Percentiles rank a stretch among this genome's conserved stretches.
Conservation (phyloP, 2,329 filamentous ascomycete genomes). For the Calycina herbarum region DNA sequence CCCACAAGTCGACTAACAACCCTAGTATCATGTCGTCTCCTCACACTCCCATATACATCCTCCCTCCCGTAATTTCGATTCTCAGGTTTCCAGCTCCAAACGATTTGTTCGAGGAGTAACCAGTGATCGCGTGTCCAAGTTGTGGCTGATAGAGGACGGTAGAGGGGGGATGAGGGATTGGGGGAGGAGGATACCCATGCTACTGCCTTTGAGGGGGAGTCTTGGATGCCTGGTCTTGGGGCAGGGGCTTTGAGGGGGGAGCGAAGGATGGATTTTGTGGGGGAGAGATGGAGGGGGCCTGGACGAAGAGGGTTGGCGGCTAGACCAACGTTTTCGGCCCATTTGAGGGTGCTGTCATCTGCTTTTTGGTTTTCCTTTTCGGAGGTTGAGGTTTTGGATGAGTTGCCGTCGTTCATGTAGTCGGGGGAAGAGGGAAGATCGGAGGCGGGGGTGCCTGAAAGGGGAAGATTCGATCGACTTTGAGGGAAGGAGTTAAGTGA, state of each 20-base stretch:
- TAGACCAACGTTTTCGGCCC: constrained; percentile 27
- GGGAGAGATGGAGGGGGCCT: constrained; percentile 15
- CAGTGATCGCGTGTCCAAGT: constrained; percentile 37
- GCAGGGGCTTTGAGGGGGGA: constrained; percentile 32
- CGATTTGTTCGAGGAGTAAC: constrained; percentile 33
- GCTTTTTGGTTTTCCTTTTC: constrained; percentile 25
- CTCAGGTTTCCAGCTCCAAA: constrained; percentile 33
- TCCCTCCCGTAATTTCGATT: constrained; percentile 10
- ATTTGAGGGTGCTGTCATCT: constrained; percentile 27
- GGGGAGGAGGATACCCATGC: constrained; percentile 38
- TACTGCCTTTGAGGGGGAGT: constrained; percentile 33
- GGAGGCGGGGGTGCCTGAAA: neutral
- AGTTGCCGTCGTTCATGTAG: constrained; percentile 13
- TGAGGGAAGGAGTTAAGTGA: neutral
- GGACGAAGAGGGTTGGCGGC: constrained; percentile 10
- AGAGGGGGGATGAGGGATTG: constrained; percentile 24
- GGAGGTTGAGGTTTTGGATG: constrained; percentile 14
- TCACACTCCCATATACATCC: constrained; percentile 11
- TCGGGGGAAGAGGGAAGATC: constrained; percentile 9
- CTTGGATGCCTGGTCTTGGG: constrained; percentile 7
- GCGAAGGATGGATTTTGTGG: constrained; percentile 37
- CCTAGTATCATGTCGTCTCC: constrained; percentile 32
- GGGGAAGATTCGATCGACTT: constrained; percentile 27
- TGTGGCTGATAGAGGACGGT: constrained; percentile 27
- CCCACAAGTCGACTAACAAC: constrained; percentile 36